Percentiles rank a stretch among this genome's conserved stretches.
Conservation (phyloP, 2,329 filamentous ascomycete genomes). For the Mollisia scopiformis region DNA sequence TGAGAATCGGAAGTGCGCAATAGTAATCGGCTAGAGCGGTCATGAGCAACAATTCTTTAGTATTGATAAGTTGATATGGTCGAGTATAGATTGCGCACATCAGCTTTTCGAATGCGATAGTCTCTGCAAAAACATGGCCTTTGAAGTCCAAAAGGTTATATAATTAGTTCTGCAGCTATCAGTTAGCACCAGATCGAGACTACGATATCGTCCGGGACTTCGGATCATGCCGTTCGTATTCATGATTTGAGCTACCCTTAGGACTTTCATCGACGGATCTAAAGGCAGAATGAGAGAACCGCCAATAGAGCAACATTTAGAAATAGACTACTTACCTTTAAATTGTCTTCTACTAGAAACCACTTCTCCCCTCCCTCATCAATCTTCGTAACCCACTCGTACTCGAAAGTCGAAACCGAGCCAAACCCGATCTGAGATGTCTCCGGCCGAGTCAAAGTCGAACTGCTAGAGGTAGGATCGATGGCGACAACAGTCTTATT, state of each 20-base stretch:
- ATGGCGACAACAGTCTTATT: too few relatives aligned
- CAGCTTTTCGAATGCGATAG: not conserved
- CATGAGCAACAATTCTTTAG: not conserved
- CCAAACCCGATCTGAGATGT: not conserved
- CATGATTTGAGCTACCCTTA: too few relatives aligned
- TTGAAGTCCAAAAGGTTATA: not conserved
- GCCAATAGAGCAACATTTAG: too few relatives aligned
- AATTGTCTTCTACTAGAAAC: not conserved
- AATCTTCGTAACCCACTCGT: conserved; percentile 16
- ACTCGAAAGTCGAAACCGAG: not conserved
- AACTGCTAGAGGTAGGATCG: too few relatives aligned
- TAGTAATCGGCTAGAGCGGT: not conserved
- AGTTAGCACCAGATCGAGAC: too few relatives aligned
- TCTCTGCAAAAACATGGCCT: not conserved
- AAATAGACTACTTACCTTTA: too few relatives aligned
- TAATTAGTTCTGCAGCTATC: not conserved
- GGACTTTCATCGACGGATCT: too few relatives aligned
- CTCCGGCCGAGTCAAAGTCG: not conserved
- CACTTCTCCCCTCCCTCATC: conserved; percentile 4
- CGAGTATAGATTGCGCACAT: not conserved
- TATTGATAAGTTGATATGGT: not conserved
- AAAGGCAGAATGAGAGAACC: too few relatives aligned
- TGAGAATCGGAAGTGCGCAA: not conserved
- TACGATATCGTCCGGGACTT: too few relatives aligned
- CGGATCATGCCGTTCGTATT: too few relatives aligned